A percentile compares a stretch with the other conserved stretches of the same genome.
Evolutionary conservation across 2,329 filamentous ascomycete species (phyloP).

Genomic region (Aulographum hederae): DNA sequence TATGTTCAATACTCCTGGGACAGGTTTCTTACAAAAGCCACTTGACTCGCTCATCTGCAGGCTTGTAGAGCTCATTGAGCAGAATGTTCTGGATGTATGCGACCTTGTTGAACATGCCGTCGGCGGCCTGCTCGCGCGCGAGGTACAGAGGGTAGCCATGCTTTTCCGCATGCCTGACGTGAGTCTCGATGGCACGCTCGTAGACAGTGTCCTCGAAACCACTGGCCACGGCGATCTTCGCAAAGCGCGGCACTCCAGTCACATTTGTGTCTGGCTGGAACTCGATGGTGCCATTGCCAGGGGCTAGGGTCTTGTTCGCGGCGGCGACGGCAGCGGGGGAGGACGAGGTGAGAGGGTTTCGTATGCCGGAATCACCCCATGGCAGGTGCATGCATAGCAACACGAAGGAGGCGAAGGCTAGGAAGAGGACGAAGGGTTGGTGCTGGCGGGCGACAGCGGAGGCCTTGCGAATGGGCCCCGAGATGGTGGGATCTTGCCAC

Average conservation of each 20-base stretch:
- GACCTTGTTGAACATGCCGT: slow-evolving; percentile 9
- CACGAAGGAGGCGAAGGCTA: slow-evolving; percentile 4
- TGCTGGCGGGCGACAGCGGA: slow-evolving; percentile 3
- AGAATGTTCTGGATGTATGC: slow-evolving; percentile 11
- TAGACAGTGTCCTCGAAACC: slow-evolving; percentile 6
- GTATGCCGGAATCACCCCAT: slow-evolving; percentile 1
- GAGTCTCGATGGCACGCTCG: slow-evolving; percentile 6
- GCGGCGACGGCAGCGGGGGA: neutral
- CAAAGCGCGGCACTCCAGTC: slow-evolving; percentile 1
- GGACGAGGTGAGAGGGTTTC: neutral
- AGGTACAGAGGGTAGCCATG: slow-evolving; percentile 7
- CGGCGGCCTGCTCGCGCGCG: slow-evolving; percentile 5
- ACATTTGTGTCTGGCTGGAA: slow-evolving; percentile 3
- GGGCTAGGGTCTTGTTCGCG: slow-evolving; percentile 5
- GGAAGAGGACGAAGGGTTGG: slow-evolving; percentile 4
- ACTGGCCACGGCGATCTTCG: slow-evolving; percentile 6
- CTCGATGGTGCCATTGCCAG: slow-evolving; percentile 4
- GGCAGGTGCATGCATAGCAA: slow-evolving; percentile 5
- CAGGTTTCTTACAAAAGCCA: slow-evolving; percentile 16
- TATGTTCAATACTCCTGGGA: neutral
- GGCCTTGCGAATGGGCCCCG: neutral
- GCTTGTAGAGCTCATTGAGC: slow-evolving; percentile 16
- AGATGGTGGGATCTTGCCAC: neutral
- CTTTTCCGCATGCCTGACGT: slow-evolving; percentile 6
- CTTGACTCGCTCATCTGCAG: slow-evolving; percentile 12